Evolutionary conservation across 306 rosid genomes (phyloP), one percentile per base, ranked within the genome.

Genomic region (Lathyrus oleraceus): DNA sequence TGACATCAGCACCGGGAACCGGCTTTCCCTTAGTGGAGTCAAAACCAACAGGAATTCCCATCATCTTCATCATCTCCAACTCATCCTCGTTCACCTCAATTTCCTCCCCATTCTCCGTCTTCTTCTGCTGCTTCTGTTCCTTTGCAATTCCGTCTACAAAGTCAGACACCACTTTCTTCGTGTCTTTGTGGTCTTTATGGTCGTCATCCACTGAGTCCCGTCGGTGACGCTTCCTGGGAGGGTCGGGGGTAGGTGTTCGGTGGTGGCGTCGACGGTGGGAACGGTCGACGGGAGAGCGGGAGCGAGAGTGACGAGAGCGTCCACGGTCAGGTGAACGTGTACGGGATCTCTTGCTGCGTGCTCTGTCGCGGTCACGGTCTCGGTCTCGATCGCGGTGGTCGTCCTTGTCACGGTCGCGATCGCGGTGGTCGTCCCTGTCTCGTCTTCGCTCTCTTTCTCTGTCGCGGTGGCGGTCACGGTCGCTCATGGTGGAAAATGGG

Each of bases 21-120:
- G 96, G 96, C 61, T 91, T 94, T 10, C 99, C 97, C 71, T 94
- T 94, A 4, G 99, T 91, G 30, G 99, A 81, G 57, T 94, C 96
- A 64, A 94, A 91, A 45, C 97, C 97, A 1, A 40, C 28, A 0
- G 99, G 99, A 83, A 94, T 87, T 71, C 99, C 99, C 14, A 94
- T 57, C 78, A 84, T 87, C 91, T 86, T 88, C 99, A 94, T 94
- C 95, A 91, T 91, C 87, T 94, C 97, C 28, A 81, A n/a, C 76
- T 94, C 99, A 39, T 89, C 92, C 70, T 86, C 92, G 70, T 87
- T 82, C 84, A 59, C 32, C 40, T 58, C 84, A 6, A 40, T 81
- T 14, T 67, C 82, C 61, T 42, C 61, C 61, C 71, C 84, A 32
- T 76, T 76, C 9, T 74, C 86, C 42, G 81, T 85, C 75, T 81